Base-by-base conservation (phyloP, 169 alveolate species). In the Plasmodium vivax region DNA sequence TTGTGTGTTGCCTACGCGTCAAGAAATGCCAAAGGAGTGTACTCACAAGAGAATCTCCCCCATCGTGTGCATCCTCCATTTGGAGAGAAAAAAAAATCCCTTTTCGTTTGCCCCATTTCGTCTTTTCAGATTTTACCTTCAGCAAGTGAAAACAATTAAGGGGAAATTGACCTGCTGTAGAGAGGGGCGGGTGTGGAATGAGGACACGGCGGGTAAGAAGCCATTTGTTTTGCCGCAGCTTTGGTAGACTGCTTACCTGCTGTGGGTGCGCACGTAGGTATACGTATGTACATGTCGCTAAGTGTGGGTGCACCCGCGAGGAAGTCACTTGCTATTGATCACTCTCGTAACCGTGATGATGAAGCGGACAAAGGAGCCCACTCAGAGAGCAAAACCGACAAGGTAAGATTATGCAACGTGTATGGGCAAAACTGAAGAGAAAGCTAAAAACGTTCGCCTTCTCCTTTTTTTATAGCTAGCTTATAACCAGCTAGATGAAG, bases 41-140 rank as follows among this genome's bases (percentile, higher is more conserved):
- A 4, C n/a, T 23, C 2, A 16, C 23, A 62, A 19, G 36, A 19
- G 77, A 27, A 62, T 81, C n/a, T 6, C 58, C 34, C 43, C n/a
- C 3, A 51, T 6, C 14, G n/a, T 8, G n/a, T 14, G 47, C 58
- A 34, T 80, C 6, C 16, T 79, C 32, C 10, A 43, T 82, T 54
- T 82, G 51, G 71, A 77, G 16, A 10, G 4, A 34, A 0, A 32
- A 56, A 32, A 34, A 30, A 54, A 30, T n/a, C 27, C 27, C 27
- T 0, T 23, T 23, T 23, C 27, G 27, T 0, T 56, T 8, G n/a
- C 1, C 43, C 62, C 77, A 23, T 56, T 58, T 38, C 10, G 19
- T 12, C 51, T 27, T 68, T 8, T 73, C 56, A 90, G 94, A 80
- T 90, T 90, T 81, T 80, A 90, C 74, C 90, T 58, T 34, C 73